Base-by-base conservation (phyloP, 208 protist species). In the Trypanosoma cruzi region DNA sequence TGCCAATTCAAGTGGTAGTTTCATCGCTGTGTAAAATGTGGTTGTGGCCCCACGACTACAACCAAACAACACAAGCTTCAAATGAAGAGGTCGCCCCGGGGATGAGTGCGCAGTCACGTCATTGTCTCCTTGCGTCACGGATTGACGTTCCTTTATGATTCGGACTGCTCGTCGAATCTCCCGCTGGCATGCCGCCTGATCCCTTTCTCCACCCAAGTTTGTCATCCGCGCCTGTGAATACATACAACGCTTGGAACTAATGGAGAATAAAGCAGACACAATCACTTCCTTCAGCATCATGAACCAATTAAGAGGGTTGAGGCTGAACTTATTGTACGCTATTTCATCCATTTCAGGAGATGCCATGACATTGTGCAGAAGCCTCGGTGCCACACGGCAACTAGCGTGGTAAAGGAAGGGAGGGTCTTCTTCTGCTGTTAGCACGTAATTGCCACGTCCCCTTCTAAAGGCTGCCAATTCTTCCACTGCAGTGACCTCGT, bases 21-120 rank as follows among this genome's bases (percentile, higher is more conserved):
- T 96, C 84, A 96, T 83, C 40, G 85, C 77, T 11, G 82, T 62
- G 77, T 93, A 93, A 66, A 93, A 89, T 53, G 82, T 89, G 18
- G 90, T 91, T 8, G 87, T 86, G 16, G 87, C 90, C 37, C 90
- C 90, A 28, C 90, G 82, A 58, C 90, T 96, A 49, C 82, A 83
- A n/a, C 90, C 90, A 71, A 93, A 96, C 7, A 96, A 68, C 18
- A 96, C 90, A 14, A 96, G 77, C 52, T 89, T 82, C 26, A 73
- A 46, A 16, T 52, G 60, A 28, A 69, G 29, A 31, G 42, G 60
- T 36, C 62, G 58, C 40, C 67, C 53, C 13, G 56, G 59, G 29
- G 63, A 61, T 36, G 52, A 63, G 14, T 8, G 6, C n/a, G 34
- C 13, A 29, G 13, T 26, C n/a, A 64, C 28, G 34, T 28, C 14